These are phyloP conservation scores for Aaosphaeria arxii DNA, from an alignment of 2,329 filamentous ascomycete species.

Conservation along the genomic window DNA sequence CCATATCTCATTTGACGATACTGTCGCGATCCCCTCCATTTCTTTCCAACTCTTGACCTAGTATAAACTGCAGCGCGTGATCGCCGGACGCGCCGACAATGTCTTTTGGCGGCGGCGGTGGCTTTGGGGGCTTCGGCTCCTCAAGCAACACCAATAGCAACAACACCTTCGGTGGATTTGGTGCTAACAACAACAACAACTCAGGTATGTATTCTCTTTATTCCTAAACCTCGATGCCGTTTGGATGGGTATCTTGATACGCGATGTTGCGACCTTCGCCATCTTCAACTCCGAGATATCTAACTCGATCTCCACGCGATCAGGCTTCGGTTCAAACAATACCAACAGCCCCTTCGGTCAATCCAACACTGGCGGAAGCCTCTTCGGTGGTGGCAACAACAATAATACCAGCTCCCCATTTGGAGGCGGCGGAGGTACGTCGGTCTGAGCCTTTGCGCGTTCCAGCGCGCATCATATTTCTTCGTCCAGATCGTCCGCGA, in stretches of 20 bases:
- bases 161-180: constrained; percentile 43
- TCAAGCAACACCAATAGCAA: constrained; percentile 37
- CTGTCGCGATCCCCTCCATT: not conserved
- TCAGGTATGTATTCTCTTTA: constrained; percentile 51
- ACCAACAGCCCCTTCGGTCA: constrained; percentile 17
- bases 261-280: not conserved
- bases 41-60: not conserved
- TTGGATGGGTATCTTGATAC: constrained; percentile 1
- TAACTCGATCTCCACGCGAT: constrained; percentile 37
- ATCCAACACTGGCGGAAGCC: constrained; percentile 20
- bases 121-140: constrained; percentile 43
- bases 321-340: constrained; percentile 39
- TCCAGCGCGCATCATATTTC: constrained; percentile 4
- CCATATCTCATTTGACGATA: too few relatives aligned
- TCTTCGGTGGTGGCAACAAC: constrained; percentile 34
- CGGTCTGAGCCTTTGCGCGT: constrained; percentile 29
- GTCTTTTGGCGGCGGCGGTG: constrained; percentile 53
- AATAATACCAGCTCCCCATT: constrained; percentile 29
- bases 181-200: constrained; percentile 33
- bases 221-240: constrained; percentile 2
- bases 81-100: constrained; percentile 24
- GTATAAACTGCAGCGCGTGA: constrained; percentile 13
- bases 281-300: constrained; percentile 18
- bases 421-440: constrained; percentile 36
- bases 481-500: constrained; percentile 3